phyloP scores from a whole-genome alignment of 169 alveolate genomes.

The Plasmodium malariae region DNA sequence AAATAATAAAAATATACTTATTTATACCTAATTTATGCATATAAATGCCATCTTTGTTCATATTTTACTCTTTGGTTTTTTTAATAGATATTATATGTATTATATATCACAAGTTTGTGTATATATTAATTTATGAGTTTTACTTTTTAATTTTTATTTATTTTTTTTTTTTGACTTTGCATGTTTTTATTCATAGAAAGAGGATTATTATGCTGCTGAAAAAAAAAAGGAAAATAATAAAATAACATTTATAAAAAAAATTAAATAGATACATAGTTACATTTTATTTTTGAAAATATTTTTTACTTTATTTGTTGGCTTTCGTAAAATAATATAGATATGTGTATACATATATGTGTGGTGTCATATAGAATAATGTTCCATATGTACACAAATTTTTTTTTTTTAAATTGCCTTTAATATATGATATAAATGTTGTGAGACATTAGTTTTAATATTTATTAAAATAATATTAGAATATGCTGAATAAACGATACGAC shows the following conservation, averaged over 20 bases:
- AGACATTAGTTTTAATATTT: neutral
- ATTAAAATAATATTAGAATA: too few relatives aligned
- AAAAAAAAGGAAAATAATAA: neutral
- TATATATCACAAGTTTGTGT: neutral
- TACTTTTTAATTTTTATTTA: constrained; percentile 18
- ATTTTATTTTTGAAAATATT: neutral
- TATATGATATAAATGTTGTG: neutral
- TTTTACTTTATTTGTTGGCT: constrained; percentile 15
- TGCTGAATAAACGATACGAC: too few relatives aligned
- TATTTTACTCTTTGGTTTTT: constrained; percentile 21
- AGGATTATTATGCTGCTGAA: neutral
- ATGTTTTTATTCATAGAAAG: constrained; percentile 13
- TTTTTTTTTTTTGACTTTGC: constrained; percentile 12
- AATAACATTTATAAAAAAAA: neutral
- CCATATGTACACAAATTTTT: constrained; percentile 1
- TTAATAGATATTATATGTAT: too few relatives aligned
- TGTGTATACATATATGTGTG: constrained; percentile 16
- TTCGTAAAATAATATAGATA: neutral
- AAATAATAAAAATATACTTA: neutral
- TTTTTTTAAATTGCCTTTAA: neutral
- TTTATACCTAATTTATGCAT: neutral
- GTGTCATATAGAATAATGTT: constrained; percentile 9
- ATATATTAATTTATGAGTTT: constrained; percentile 25
- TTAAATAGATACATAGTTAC: neutral
- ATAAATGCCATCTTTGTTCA: constrained; percentile 4